phyloP scores from a whole-genome alignment of 179 eudicot genomes.

The Sideroxylon spinosum region DNA sequence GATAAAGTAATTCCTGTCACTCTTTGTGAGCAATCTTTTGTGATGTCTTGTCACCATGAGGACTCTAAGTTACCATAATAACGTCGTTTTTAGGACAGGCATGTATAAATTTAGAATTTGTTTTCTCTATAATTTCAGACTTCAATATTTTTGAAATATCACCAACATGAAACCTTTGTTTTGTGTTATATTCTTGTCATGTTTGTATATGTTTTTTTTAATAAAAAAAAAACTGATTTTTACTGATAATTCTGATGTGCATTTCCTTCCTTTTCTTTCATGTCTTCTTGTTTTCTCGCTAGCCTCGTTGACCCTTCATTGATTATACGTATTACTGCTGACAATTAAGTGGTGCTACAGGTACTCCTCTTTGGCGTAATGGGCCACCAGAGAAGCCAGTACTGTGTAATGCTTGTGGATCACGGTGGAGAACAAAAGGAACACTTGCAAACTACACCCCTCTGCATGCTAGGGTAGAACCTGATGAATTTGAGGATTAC shows the following conservation, averaged over 20 bases:
- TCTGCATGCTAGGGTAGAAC: constrained; percentile 77
- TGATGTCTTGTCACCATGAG: not conserved
- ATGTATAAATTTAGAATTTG: not conserved
- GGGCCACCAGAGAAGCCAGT: constrained; percentile 99
- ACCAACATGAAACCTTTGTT: not conserved
- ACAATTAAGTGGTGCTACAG: constrained; percentile 36
- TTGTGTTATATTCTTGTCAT: not conserved
- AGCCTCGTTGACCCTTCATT: not conserved
- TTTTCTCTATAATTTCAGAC: not conserved
- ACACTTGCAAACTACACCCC: constrained; percentile 87
- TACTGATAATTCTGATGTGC: not conserved
- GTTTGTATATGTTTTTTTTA: not conserved
- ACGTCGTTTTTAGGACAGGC: not conserved
- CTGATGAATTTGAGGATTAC: constrained; percentile 65
- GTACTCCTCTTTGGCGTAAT: constrained; percentile 99
- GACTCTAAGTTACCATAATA: not conserved
- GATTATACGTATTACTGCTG: constrained; percentile 20
- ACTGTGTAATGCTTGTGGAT: constrained; percentile 97
- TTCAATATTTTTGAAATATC: not conserved
- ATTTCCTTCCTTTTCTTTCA: not conserved
- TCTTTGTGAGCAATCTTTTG: not conserved
- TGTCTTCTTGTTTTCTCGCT: not conserved
- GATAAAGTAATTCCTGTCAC: not conserved
- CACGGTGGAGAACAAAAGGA: constrained; percentile 99
- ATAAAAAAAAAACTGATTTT: not conserved